Evolutionary conservation across 805 yeast species (phyloP).

Genomic region (Monosporozyma yasuniensis): DNA sequence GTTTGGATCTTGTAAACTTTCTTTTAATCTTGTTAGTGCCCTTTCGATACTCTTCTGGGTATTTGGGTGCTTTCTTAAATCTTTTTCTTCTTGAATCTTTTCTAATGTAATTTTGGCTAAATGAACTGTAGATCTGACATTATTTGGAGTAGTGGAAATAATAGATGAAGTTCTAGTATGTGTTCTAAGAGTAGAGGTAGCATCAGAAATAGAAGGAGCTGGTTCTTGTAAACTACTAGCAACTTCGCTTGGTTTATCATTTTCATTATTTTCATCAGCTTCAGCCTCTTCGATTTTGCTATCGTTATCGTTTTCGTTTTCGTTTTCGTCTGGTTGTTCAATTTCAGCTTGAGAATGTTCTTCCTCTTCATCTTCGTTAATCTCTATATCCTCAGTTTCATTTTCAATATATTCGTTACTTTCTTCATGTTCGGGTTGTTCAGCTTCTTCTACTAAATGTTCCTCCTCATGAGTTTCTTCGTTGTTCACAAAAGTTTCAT

Average conservation of each 20-base stretch:
- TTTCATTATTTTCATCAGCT: slow-evolving; percentile 9
- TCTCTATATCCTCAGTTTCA: not conserved
- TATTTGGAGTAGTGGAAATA: slow-evolving; percentile 10
- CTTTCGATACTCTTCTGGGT: slow-evolving; percentile 28
- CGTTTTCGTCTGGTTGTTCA: slow-evolving; percentile 15
- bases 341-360: slow-evolving; percentile 8
- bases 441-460: not conserved
- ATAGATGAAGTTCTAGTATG: slow-evolving; percentile 11
- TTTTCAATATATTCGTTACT: slow-evolving; percentile 19
- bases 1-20: slow-evolving; percentile 20
- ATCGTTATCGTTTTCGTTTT: not conserved
- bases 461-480: not conserved
- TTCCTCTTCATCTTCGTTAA: not conserved
- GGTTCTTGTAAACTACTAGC: not conserved
- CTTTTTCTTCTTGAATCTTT: slow-evolving; percentile 48
- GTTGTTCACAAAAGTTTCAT: slow-evolving; percentile 7
- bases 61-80: slow-evolving; percentile 42
- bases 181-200: not conserved
- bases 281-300: slow-evolving; percentile 7
- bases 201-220: not conserved
- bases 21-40: slow-evolving; percentile 24
- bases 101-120: slow-evolving; percentile 54
- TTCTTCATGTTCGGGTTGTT: slow-evolving; percentile 4
- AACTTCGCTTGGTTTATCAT: slow-evolving; percentile 7
- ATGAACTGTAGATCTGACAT: slow-evolving; percentile 27